Base-by-base conservation (phyloP, 257 asterid genomes). In the Cordia subcordata region DNA sequence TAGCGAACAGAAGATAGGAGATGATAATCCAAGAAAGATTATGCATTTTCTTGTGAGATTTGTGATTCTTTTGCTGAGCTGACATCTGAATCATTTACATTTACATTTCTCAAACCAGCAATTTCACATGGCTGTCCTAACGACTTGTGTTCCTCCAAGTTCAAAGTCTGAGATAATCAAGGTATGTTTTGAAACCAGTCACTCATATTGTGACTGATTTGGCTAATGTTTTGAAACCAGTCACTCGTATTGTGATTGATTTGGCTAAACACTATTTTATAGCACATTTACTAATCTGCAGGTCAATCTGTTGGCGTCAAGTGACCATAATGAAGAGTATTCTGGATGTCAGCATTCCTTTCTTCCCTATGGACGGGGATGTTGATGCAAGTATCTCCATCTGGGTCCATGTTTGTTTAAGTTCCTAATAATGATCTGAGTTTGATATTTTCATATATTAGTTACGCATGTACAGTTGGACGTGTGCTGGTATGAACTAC, bases 71-170 rank as follows among this genome's bases (percentile, higher is more conserved):
- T 51, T 52, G n/a, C 57, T 52, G 57, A 52, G 57, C 14, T 20
- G 45, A 20, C 54, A 14, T 23, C 53, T 52, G 44, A 68, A 18
- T 11, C 6, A 45, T 47, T 46, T 53, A 44, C 53, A 22, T 53
- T 10, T 21, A 16, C 63, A 16, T 46, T 56, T 37, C 38, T 37
- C 1, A 33, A n/a, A 40, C 50, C 94, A 88, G 94, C 85, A 83
- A 69, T 88, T 88, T 63, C 79, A 85, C 79, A 74, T 88, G 95
- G 82, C 95, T 10, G 53, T 88, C 56, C 64, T 88, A 68, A 92
- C 90, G 38, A 77, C 85, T 27, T 71, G 75, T 68, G 72, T 51
- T 69, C 82, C 79, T 12, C 83, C 88, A 5, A 64, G 65, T 54
- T 65, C 82, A 52, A 75, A 72, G 23, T 70, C 81, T 19, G 87